Evolutionary conservation across 768 basidiomycete species (phyloP).

Genomic region (Boletus rex-veris): DNA sequence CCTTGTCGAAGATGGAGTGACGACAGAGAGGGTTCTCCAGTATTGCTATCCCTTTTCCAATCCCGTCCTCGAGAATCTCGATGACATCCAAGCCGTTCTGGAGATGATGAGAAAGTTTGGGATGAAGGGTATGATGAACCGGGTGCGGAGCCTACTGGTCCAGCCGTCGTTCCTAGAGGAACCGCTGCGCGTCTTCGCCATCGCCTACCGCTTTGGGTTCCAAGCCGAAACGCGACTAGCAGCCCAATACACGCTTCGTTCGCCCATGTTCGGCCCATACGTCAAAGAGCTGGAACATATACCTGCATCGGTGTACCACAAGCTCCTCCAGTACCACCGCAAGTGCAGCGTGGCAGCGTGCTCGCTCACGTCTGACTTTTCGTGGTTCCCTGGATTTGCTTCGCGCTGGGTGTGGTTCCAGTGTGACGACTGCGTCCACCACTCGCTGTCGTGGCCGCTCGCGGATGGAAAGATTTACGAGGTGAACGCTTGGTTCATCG

Average conservation of each 20-base stretch:
- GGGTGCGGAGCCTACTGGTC: slow-evolving; percentile 28
- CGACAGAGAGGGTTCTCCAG: slow-evolving; percentile 32
- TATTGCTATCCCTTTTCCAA: slow-evolving; percentile 37
- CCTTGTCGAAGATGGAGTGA: slow-evolving; percentile 31
- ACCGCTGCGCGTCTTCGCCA: slow-evolving; percentile 38
- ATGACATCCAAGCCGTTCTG: slow-evolving; percentile 34
- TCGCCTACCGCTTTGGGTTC: slow-evolving; percentile 37
- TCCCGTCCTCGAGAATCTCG: slow-evolving; percentile 32
- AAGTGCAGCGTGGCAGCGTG: slow-evolving; percentile 30
- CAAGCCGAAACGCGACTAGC: slow-evolving; percentile 34
- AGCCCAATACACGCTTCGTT: slow-evolving; percentile 33
- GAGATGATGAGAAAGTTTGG: slow-evolving; percentile 39
- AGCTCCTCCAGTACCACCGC: slow-evolving; percentile 36
- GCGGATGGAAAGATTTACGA: slow-evolving; percentile 35
- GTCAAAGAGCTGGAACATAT: slow-evolving; percentile 38
- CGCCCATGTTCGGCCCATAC: slow-evolving; percentile 34
- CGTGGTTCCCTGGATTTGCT: slow-evolving; percentile 35
- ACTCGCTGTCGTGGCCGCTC: slow-evolving; percentile 32
- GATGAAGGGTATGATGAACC: slow-evolving; percentile 32
- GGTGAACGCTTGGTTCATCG: slow-evolving; percentile 35
- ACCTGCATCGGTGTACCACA: slow-evolving; percentile 35
- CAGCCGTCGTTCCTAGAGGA: slow-evolving; percentile 28
- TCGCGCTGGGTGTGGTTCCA: slow-evolving; percentile 40
- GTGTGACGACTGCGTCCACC: slow-evolving; percentile 36
- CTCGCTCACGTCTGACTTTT: slow-evolving; percentile 34